These are phyloP conservation scores for Detonula confervacea DNA, from an alignment of 352 stramenopile species.

Conservation along the genomic window DNA sequence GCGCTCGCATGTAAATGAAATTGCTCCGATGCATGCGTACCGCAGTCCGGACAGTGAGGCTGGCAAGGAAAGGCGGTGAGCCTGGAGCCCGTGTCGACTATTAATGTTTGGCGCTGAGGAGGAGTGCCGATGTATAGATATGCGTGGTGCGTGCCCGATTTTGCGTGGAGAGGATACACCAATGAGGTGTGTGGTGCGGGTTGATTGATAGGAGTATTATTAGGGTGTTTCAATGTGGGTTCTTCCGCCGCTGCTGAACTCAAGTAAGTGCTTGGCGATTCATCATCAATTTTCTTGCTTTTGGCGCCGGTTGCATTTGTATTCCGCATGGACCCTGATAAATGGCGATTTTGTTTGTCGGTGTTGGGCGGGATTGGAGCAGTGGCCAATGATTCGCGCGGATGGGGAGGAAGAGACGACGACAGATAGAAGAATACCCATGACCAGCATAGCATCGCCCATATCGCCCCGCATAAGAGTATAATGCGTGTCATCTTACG, in stretches of 20 bases:
- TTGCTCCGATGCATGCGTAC: conserved; percentile 31
- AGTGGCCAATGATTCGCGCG: neutral
- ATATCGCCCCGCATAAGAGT: neutral
- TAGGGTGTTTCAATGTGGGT: too few species aligned
- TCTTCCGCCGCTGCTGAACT: too few species aligned
- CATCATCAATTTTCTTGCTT: too few species aligned
- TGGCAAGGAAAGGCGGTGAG: conserved; percentile 72
- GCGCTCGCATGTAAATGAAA: conserved; percentile 42
- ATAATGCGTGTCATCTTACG: neutral
- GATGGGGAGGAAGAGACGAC: neutral
- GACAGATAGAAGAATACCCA: neutral
- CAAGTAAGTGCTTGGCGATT: too few species aligned
- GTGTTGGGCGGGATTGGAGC: neutral
- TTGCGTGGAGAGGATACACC: conserved; percentile 58
- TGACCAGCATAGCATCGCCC: neutral
- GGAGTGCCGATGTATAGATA: conserved; percentile 77
- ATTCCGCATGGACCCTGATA: neutral
- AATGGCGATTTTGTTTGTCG: neutral
- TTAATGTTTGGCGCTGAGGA: conserved; percentile 74
- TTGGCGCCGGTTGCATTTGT: too few species aligned
- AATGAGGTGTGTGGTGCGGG: conserved; percentile 23
- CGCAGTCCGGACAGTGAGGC: conserved; percentile 63
- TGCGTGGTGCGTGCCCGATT: conserved; percentile 67
- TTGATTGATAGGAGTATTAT: neutral
- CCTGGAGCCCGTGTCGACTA: conserved; percentile 78